Base-by-base conservation (phyloP, 2,329 filamentous ascomycete genomes). In the Rutstroemia sp. region DNA sequence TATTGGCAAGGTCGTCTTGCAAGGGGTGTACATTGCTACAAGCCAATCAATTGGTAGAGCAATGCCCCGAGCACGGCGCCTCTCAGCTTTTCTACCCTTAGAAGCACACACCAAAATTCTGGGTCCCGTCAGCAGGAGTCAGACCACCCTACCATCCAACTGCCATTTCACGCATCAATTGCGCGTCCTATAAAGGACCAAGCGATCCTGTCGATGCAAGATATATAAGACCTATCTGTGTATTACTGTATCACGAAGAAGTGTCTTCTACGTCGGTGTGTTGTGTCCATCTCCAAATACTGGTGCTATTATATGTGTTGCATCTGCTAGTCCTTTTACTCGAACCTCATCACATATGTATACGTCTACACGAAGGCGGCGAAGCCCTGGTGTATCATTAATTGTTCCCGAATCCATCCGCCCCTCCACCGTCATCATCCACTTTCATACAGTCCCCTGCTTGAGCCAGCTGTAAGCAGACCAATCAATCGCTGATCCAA, bases 391-490 rank as follows among this genome's bases (percentile, higher is more conserved):
- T 23, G 41, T 23, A 9, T 12, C n/a, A 44, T 44, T 21, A 44
- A 6, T 21, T 17, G 25, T 41, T 34, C 37, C 23, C 23, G n/a
- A 48, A 38, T 34, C 50, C 21, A 19, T 38, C 37, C 48, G 41
- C 23, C 23, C 17, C 23, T 41, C 38, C 46, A 44, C 38, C 38
- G 7, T 30, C 48, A 51, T 49, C 53, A 16, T 7, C n/a, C 46
- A 30, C 16, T 55, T 54, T 51, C 23, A 45, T 56, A 48, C 53
- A 56, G 38, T 8, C 19, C 53, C 53, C 47, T 56, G 53, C 30
- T 51, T 48, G 48, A 46, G 51, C 44, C 39, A 51, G 42, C 39
- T 14, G 38, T 38, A 19, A 16, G 14, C 23, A 55, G 37, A 37
- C 53, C 53, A 55, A 55, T 55, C 17, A 44, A 10, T 19, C 34